Conservation (phyloP, 306 rosid genomes). For the Bauhinia variegata region DNA sequence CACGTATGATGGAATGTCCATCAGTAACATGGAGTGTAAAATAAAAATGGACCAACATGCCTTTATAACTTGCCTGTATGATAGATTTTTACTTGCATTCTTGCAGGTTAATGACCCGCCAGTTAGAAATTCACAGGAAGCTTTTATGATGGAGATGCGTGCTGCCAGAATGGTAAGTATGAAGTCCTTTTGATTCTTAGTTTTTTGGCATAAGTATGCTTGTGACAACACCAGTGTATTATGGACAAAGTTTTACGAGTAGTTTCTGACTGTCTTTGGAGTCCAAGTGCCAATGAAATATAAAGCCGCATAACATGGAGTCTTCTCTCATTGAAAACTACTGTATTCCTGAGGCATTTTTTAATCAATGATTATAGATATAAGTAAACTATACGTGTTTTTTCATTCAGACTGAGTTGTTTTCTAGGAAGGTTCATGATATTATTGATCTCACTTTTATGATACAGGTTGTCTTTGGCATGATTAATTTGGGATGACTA, state of each 20-base stretch:
- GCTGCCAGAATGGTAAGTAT: conserved; percentile 76
- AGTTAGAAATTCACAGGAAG: conserved; percentile 88
- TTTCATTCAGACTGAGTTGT: neutral
- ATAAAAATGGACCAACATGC: neutral
- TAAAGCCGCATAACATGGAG: neutral
- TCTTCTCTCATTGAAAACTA: neutral
- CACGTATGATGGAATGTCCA: neutral
- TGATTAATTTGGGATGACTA: conserved; percentile 3
- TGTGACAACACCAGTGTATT: neutral
- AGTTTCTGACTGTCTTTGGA: conserved; percentile 7
- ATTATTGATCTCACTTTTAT: neutral
- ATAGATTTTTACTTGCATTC: conserved; percentile 15
- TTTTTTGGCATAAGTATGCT: conserved; percentile 22
- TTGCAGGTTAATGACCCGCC: conserved; percentile 81
- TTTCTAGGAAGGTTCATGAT: neutral
- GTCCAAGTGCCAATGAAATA: conserved; percentile 6
- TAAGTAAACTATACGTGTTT: neutral
- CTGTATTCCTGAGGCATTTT: neutral
- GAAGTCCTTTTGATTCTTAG: neutral
- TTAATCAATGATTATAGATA: neutral
- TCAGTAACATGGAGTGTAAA: neutral
- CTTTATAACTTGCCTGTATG: too few relatives aligned
- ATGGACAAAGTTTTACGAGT: neutral
- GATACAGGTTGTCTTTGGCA: neutral
- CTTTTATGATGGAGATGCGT: conserved; percentile 94